Evolutionary conservation across 148 eudicot species (phyloP).

Genomic region (Nepenthes mirabilis): DNA sequence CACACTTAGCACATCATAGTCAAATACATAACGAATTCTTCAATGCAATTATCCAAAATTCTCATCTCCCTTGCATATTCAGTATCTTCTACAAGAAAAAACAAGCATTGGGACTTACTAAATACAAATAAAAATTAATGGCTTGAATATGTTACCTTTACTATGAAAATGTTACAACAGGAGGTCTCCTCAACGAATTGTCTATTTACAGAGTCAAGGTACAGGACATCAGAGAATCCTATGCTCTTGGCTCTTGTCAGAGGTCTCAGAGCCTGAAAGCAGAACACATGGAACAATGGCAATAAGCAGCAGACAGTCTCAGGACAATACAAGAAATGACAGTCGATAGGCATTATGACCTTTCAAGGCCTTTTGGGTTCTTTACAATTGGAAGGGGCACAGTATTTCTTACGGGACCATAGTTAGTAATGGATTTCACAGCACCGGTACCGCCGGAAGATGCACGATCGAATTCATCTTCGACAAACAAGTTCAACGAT

Average conservation of each 20-base stretch:
- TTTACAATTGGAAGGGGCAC: background rate
- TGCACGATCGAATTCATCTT: conserved; percentile 73
- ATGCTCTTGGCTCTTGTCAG: conserved; percentile 10
- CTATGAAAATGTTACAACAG: conserved; percentile 67
- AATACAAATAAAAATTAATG: no score
- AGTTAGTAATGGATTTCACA: conserved; percentile 72
- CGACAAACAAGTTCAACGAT: conserved; percentile 62
- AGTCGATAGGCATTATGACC: background rate
- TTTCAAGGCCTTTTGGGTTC: background rate
- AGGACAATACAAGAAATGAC: background rate
- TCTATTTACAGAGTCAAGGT: conserved; percentile 62
- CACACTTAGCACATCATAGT: no score
- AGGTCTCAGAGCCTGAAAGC: conserved; percentile 6
- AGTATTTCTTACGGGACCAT: conserved; percentile 48
- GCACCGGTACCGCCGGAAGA: conserved; percentile 84
- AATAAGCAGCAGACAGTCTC: background rate
- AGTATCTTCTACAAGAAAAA: no score
- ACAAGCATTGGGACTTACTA: no score
- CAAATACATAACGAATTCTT: no score
- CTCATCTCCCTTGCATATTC: no score
- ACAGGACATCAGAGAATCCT: conserved; percentile 89
- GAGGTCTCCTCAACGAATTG: conserved; percentile 76
- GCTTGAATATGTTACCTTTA: conserved; percentile 43
- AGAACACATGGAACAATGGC: background rate
- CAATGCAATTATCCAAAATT: no score